These are phyloP conservation scores for Acer yangbiense DNA, from an alignment of 345 rosid species.

Conservation along the genomic window DNA sequence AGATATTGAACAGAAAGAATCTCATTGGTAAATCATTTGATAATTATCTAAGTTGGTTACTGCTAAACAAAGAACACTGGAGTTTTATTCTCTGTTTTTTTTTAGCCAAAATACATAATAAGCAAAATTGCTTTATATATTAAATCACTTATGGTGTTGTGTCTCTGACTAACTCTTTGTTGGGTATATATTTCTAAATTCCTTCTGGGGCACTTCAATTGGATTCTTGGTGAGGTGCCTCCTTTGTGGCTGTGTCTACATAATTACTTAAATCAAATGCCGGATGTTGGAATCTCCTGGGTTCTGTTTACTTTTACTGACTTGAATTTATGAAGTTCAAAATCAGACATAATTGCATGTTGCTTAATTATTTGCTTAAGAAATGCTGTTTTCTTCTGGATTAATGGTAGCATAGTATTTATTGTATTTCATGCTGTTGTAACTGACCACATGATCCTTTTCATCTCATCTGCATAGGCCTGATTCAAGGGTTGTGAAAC, in stretches of 20 bases:
- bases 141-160: neutral
- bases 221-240: slow-evolving; percentile 2
- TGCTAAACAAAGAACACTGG: too few species aligned
- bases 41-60: neutral
- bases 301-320: neutral
- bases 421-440: neutral
- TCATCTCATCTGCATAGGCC: slow-evolving; percentile 47
- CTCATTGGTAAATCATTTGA: neutral
- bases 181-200: neutral
- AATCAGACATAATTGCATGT: neutral
- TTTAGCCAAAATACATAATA: neutral
- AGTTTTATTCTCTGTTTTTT: neutral
- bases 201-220: neutral
- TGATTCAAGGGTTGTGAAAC: slow-evolving; percentile 71
- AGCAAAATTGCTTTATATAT: neutral
- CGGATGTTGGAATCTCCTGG: neutral
- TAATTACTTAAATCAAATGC: neutral
- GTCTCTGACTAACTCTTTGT: neutral
- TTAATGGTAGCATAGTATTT: neutral
- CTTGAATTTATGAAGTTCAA: neutral
- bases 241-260: neutral
- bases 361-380: neutral
- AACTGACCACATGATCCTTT: neutral
- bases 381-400: neutral
- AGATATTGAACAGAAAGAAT: neutral